These are phyloP conservation scores for Tuber calosporum DNA, from an alignment of 495 filamentous ascomycete genomes.

Conservation along the genomic window DNA sequence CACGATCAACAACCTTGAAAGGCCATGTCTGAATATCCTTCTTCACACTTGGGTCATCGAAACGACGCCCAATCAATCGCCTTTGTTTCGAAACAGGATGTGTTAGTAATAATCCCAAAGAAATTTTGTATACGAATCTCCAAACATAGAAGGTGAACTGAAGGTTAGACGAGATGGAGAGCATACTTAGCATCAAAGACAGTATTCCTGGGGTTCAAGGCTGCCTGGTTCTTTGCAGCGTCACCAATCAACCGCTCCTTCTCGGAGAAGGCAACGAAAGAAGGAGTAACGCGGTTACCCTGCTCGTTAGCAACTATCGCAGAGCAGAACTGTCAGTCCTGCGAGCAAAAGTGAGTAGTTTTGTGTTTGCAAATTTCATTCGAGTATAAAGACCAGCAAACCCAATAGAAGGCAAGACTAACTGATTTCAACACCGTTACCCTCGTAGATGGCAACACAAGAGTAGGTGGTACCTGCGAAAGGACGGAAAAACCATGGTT, in stretches of 20 bases:
- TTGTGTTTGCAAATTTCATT: not conserved
- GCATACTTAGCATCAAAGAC: constrained; percentile 92
- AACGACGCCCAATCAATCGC: constrained; percentile 93
- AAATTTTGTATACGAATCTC: not conserved
- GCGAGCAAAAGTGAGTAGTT: not conserved
- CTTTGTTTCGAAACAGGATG: constrained; percentile 40
- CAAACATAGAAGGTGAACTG: not conserved
- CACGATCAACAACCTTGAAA: constrained; percentile 91
- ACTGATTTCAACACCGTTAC: constrained; percentile 98
- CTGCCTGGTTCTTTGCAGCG: constrained; percentile 98
- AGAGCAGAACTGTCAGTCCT: constrained; percentile 12
- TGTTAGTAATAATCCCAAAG: not conserved
- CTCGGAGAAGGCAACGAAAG: constrained; percentile 97
- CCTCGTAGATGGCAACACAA: constrained; percentile 98
- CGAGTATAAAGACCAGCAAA: not conserved
- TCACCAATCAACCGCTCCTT: constrained; percentile 97
- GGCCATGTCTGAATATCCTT: constrained; percentile 97
- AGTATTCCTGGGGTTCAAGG: constrained; percentile 96
- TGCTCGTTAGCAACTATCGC: constrained; percentile 85
- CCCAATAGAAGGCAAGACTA: constrained; percentile 43
- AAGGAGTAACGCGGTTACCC: constrained; percentile 96
- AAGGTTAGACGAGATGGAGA: not conserved
- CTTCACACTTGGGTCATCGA: constrained; percentile 91
- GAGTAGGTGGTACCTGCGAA: constrained; percentile 91
- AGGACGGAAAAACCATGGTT: constrained; percentile 29